phyloP scores from a whole-genome alignment of 257 asterid genomes.

The Solanum ossicruentum region DNA sequence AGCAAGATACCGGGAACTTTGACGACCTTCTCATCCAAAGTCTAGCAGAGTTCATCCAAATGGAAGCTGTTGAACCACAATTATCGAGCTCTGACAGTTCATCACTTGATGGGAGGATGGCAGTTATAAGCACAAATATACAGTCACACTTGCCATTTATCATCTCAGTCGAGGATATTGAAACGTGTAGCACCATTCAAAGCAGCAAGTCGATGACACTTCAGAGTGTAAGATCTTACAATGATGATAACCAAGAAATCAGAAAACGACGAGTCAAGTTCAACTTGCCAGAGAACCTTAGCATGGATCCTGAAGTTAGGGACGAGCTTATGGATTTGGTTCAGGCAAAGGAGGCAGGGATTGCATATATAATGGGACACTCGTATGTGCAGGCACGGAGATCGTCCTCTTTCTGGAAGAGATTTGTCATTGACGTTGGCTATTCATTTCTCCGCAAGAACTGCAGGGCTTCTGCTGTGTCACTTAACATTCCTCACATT shows the following conservation, averaged over 20 bases:
- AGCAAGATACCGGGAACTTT: conserved; percentile 61
- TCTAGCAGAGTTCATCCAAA: conserved; percentile 83
- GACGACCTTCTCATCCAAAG: conserved; percentile 70
- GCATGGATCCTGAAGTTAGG: conserved; percentile 50
- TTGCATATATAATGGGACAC: conserved; percentile 86
- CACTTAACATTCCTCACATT: conserved; percentile 87
- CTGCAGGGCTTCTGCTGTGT: conserved; percentile 83
- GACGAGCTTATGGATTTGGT: conserved; percentile 76
- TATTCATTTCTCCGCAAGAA: conserved; percentile 85
- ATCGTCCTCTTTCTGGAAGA: conserved; percentile 61
- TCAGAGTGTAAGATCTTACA: conserved; percentile 57
- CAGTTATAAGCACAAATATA: conserved; percentile 58
- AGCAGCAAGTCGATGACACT: conserved; percentile 63
- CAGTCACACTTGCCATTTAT: conserved; percentile 31
- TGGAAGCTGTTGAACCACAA: conserved; percentile 86
- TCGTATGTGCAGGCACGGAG: conserved; percentile 76
- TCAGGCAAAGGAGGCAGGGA: conserved; percentile 89
- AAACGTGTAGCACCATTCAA: conserved; percentile 23
- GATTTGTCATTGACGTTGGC: conserved; percentile 58
- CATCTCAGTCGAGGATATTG: conserved; percentile 31
- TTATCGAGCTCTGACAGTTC: conserved; percentile 38
- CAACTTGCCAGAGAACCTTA: conserved; percentile 38
- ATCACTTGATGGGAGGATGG: conserved; percentile 87
- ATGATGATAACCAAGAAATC: conserved; percentile 56
- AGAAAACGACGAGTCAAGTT: conserved; percentile 63